Evolutionary conservation across 2,329 filamentous ascomycete species (phyloP).

Genomic region (Alternaria panax): DNA sequence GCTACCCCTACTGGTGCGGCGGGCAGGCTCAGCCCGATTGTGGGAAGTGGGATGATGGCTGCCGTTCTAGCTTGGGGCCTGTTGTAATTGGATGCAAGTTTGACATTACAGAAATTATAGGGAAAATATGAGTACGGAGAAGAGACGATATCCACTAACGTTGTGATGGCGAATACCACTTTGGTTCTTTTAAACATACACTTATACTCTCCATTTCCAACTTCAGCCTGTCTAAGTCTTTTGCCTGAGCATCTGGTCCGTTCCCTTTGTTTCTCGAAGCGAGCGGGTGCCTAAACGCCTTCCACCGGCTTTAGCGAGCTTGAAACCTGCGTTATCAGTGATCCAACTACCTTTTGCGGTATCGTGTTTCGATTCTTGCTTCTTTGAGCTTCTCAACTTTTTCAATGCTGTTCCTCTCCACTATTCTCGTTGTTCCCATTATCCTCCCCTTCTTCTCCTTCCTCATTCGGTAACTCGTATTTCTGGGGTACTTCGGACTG

Average conservation of each 20-base stretch:
- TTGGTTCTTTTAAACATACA: not conserved
- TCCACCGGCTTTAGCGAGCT: not conserved
- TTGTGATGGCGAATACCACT: not conserved
- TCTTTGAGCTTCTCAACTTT: not conserved
- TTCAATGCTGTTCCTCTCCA: not conserved
- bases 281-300: not conserved
- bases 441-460: not conserved
- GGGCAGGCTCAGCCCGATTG: slow-evolving; percentile 19
- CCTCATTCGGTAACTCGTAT: not conserved
- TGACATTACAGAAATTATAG: no score
- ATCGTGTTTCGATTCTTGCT: not conserved
- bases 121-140: no score
- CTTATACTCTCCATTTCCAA: not conserved
- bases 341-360: not conserved
- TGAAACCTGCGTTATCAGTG: not conserved
- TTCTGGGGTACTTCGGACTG: not conserved
- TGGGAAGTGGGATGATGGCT: slow-evolving; percentile 29
- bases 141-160: not conserved
- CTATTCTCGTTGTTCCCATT: not conserved
- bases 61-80: slow-evolving; percentile 31
- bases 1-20: slow-evolving; percentile 21
- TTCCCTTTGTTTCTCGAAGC: not conserved
- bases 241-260: not conserved
- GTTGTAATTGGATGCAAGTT: not conserved
- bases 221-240: not conserved